Evolutionary conservation across 129 eudicot genomes (phyloP).

Genomic region (Pittosporum tobira): DNA sequence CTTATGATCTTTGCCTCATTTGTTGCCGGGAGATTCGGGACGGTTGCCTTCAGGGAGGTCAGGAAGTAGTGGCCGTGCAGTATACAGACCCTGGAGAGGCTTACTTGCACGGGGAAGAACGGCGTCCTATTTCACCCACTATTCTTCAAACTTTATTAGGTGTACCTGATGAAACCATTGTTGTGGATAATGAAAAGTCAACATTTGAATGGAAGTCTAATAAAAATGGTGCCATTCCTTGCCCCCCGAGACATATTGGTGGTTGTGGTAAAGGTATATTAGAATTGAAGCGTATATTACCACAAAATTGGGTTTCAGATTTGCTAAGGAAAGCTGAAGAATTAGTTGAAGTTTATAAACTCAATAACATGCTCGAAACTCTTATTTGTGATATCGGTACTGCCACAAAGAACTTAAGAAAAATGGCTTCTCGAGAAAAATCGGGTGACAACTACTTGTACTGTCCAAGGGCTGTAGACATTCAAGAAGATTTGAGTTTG

Average conservation of each 20-base stretch:
- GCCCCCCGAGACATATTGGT: conserved; percentile 20
- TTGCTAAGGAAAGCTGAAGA: conserved; percentile 18
- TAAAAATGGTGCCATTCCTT: conserved; percentile 25
- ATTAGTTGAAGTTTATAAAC: not conserved
- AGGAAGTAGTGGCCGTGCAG: conserved; percentile 5
- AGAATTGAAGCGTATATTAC: conserved; percentile 12
- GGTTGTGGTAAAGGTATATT: conserved; percentile 23
- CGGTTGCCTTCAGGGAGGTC: conserved; percentile 16
- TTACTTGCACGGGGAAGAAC: conserved; percentile 18
- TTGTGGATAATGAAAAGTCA: not conserved
- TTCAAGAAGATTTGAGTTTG: conserved; percentile 16
- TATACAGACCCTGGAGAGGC: conserved; percentile 2
- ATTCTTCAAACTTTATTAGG: not conserved
- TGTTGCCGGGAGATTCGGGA: conserved; percentile 35
- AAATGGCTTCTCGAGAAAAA: conserved; percentile 28
- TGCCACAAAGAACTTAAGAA: conserved; percentile 3
- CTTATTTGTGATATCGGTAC: not conserved
- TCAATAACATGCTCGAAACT: not conserved
- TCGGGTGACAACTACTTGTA: conserved; percentile 24
- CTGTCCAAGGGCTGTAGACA: conserved; percentile 21
- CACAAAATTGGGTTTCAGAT: conserved; percentile 17
- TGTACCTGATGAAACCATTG: not conserved
- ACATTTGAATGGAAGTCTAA: conserved; percentile 21
- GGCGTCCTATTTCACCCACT: not conserved
- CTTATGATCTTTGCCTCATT: conserved; percentile 32